Conservation (phyloP, 805 yeast genomes). For the Metschnikowia picachoensis region DNA sequence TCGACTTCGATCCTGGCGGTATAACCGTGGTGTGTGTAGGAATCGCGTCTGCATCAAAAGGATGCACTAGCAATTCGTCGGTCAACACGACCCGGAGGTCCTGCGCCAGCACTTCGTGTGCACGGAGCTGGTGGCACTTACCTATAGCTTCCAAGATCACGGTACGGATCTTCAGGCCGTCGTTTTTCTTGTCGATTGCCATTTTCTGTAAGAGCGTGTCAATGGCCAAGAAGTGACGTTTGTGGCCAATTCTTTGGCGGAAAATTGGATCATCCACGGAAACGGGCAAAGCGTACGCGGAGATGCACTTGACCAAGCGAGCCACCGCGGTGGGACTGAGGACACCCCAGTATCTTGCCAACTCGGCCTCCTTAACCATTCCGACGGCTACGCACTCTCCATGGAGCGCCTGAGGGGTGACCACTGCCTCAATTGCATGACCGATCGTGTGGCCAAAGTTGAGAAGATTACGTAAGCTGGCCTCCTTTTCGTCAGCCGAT, state of each 20-base stretch:
- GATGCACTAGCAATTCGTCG: conserved; percentile 69
- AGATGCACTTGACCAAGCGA: conserved; percentile 74
- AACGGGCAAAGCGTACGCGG: conserved; percentile 83
- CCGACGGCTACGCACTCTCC: conserved; percentile 99
- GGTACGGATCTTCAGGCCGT: conserved; percentile 84
- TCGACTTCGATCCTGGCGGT: conserved; percentile 98
- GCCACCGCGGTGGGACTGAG: conserved; percentile 93
- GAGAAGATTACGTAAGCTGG: conserved; percentile 84
- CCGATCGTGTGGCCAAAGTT: conserved; percentile 98
- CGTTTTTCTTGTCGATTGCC: conserved; percentile 96
- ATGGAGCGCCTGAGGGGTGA: conserved; percentile 93
- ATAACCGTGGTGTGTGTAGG: conserved; percentile 46
- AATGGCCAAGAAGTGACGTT: conserved; percentile 62
- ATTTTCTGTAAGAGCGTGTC: conserved; percentile 72
- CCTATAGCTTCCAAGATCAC: conserved; percentile 85
- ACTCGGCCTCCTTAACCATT: conserved; percentile 89
- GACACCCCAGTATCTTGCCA: conserved; percentile 86
- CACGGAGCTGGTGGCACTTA: conserved; percentile 81
- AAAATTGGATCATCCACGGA: conserved; percentile 70
- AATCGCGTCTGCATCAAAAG: conserved; percentile 38
- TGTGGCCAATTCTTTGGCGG: conserved; percentile 59
- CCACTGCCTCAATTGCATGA: conserved; percentile 96
- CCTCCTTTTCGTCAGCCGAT: conserved; percentile 89
- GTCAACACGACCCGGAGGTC: conserved; percentile 80
- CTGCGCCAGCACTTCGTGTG: conserved; percentile 76